Evolutionary conservation across 495 filamentous ascomycete genomes (phyloP), one percentile per base, ranked within the genome.

Genomic region (Penicillium psychrofluorescens): DNA sequence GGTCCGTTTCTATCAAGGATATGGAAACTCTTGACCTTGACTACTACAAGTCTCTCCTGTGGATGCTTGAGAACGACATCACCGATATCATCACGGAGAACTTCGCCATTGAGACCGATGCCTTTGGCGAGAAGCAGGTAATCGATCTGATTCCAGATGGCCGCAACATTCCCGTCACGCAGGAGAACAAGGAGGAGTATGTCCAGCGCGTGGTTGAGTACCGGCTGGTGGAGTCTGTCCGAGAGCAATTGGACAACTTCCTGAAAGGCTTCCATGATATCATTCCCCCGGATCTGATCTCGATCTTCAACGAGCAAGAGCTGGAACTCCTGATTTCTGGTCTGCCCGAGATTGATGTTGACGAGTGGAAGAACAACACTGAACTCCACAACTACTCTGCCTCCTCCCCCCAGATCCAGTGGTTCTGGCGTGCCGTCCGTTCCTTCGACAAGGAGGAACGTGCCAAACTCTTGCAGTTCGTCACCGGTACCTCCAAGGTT

Each of bases 371-470:
- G 79, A 86, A 85, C 63, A 94, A 95, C 65, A 95, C 90, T 13
- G 94, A 97, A 58, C 97, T 96, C 56, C 92, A 97, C 66, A 97
- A 96, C 65, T 99, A 97, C 72, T 85, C 86, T 11, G 84, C 88
- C 27, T 88, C 90, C 0, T 95, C 92, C 2, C 84, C 90, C 16
- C 92, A 99, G 58, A 96, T 99, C 53, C 92, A 99, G 64, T 97
- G 92, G 94, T 96, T 99, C 81, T 99, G 92, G 92, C 84, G 92
- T 55, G 92, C 94, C 4, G 85, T 99, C 35, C 85, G 94, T 52
- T 95, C 90, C 6, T 99, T 95, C 55, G 92, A 99, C 72, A 97
- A 97, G 70, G 92, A 99, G 72, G 92, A 97, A 66, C 88, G 88
- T 44, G 92, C 92, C 48, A 97, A 97, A 62, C 78, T 99, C 34